Percentiles rank a stretch among this genome's conserved stretches.
Evolutionary conservation across 179 eudicot genomes (phyloP).

Genomic region (Pouteria campechiana): DNA sequence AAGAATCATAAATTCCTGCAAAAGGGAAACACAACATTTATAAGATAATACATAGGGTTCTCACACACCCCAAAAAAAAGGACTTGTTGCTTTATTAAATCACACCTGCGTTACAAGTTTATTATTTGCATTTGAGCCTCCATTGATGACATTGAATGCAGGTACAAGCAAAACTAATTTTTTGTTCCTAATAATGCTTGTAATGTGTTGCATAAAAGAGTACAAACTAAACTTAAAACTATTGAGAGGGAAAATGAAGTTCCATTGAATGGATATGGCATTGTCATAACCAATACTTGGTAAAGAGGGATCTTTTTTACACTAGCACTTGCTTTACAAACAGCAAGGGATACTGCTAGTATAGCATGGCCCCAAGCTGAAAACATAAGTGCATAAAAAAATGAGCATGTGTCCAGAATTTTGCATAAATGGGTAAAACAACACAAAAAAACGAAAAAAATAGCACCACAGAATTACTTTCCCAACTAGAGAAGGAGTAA

Average conservation of each 20-base stretch:
- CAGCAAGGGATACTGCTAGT: constrained; percentile 60
- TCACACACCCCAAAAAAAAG: too few species aligned
- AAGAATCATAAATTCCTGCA: constrained; percentile 94
- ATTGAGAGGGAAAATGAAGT: too few species aligned
- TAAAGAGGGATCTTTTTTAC: constrained; percentile 47
- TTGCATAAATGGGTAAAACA: too few species aligned
- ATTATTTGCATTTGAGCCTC: constrained; percentile 99
- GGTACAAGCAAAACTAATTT: constrained; percentile 90
- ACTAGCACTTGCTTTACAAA: constrained; percentile 63
- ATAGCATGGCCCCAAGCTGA: constrained; percentile 71
- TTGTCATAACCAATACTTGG: constrained; percentile 28
- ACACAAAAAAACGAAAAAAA: background rate
- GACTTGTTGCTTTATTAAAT: too few species aligned
- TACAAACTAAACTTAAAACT: constrained; percentile 4
- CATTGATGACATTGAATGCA: constrained; percentile 97
- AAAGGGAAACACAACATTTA: too few species aligned
- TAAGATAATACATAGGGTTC: too few species aligned
- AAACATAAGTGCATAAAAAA: too few species aligned
- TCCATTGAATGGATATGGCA: too few species aligned
- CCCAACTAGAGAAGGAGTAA: constrained; percentile 83
- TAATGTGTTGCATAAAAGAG: constrained; percentile 73
- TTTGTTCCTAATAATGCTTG: constrained; percentile 84
- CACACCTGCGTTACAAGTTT: constrained; percentile 91
- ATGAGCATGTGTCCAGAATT: too few species aligned
- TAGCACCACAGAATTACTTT: constrained; percentile 41